Conservation (phyloP, 2,329 filamentous ascomycete genomes). For the Neophaeococcomyces mojaviensis region DNA sequence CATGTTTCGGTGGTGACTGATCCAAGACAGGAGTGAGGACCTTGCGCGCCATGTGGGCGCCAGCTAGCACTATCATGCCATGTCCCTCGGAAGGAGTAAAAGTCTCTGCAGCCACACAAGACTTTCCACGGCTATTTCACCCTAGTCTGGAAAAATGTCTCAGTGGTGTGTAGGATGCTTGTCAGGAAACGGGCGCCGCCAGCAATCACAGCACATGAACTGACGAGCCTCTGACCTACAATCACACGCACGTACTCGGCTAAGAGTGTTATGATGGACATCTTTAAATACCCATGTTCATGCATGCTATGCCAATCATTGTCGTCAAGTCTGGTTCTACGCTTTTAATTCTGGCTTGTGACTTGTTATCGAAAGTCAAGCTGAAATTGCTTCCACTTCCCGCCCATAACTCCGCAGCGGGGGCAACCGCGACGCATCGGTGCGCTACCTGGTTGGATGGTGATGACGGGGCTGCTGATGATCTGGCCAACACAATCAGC, state of each 20-base stretch:
- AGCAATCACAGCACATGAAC: too few species aligned
- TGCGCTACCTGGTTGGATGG: slow-evolving; percentile 24
- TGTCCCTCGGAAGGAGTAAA: neutral
- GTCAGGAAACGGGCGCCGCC: neutral
- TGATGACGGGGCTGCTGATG: slow-evolving; percentile 34
- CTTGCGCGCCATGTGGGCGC: slow-evolving; percentile 3
- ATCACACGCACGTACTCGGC: slow-evolving; percentile 4
- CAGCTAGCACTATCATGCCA: neutral
- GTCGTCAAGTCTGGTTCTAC: slow-evolving; percentile 3
- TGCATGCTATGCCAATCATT: slow-evolving; percentile 5
- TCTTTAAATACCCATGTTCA: neutral
- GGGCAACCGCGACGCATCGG: slow-evolving; percentile 37
- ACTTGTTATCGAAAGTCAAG: slow-evolving; percentile 37
- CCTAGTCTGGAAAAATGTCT: slow-evolving; percentile 7
- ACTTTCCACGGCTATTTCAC: neutral
- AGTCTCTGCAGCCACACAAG: slow-evolving; percentile 5
- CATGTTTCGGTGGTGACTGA: neutral
- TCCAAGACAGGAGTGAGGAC: slow-evolving; percentile 1
- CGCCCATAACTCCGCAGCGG: slow-evolving; percentile 37
- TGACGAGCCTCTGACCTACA: neutral
- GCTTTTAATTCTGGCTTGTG: neutral
- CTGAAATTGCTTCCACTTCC: slow-evolving; percentile 43
- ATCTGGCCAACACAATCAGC: slow-evolving; percentile 63
- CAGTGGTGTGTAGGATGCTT: slow-evolving; percentile 2
- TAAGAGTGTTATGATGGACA: neutral